Percentiles rank a stretch among this genome's conserved stretches.
phyloP scores from a whole-genome alignment of 345 rosid species.

The Citrus glauca region DNA sequence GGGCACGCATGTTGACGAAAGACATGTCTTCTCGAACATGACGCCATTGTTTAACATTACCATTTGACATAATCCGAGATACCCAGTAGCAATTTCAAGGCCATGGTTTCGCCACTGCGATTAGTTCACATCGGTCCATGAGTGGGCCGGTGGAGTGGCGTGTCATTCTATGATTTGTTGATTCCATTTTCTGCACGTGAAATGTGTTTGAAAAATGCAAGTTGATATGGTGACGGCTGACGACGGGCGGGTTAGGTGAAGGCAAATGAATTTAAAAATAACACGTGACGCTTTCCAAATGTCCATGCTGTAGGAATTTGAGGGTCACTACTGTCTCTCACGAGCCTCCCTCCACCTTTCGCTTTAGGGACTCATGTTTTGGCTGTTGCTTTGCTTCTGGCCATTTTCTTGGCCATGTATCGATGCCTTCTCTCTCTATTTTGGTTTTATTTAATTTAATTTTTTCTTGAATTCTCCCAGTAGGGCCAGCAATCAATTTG shows the following conservation, averaged over 20 bases:
- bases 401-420: neutral
- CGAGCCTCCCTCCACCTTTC: neutral
- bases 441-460: neutral
- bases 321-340: neutral
- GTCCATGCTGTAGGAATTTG: constrained; percentile 1
- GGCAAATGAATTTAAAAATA: neutral
- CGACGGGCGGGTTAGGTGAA: neutral
- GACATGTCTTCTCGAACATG: constrained; percentile 7
- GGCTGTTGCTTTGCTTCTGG: neutral
- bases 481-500: neutral
- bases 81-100: too few relatives aligned
- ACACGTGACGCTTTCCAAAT: constrained; percentile 5
- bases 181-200: constrained; percentile 1
- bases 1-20: constrained; percentile 24
- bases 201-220: neutral
- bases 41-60: neutral
- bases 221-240: neutral
- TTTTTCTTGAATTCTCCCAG: neutral
- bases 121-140: neutral
- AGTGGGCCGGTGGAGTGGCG: neutral
- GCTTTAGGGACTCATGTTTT: too few relatives aligned
- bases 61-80: neutral
- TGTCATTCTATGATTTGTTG: neutral
- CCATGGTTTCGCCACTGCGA: neutral
- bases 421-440: neutral